A percentile compares a stretch with the other conserved stretches of the same genome.
phyloP scores from a whole-genome alignment of 768 basidiomycete genomes.

The Lentinula lateritia region DNA sequence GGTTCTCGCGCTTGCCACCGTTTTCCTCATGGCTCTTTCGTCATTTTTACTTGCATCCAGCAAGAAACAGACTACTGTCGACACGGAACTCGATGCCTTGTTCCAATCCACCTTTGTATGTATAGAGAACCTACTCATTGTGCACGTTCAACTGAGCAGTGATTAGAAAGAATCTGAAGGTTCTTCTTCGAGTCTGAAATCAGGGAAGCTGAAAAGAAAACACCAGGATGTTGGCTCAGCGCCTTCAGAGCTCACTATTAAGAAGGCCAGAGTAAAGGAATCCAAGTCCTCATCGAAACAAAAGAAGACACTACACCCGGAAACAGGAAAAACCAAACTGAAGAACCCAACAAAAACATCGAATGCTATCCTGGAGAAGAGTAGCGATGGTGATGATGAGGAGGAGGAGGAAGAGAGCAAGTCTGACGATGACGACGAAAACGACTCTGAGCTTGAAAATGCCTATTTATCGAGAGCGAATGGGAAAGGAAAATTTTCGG shows the following conservation, averaged over 20 bases:
- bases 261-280: background rate
- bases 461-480: constrained; percentile 6
- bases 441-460: constrained; percentile 3
- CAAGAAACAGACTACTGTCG: background rate
- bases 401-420: constrained; percentile 23
- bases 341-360: background rate
- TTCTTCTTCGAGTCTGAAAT: background rate
- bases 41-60: background rate
- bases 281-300: background rate
- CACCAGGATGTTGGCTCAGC: background rate
- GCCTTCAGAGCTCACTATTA: background rate
- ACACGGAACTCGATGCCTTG: constrained; percentile 1
- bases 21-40: constrained; percentile 1
- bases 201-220: constrained; percentile 1
- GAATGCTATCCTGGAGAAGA: background rate
- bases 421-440: constrained; percentile 7
- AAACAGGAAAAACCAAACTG: background rate
- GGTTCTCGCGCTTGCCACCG: too few species aligned
- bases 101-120: background rate
- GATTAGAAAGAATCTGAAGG: background rate
- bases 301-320: background rate
- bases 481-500: constrained; percentile 13
- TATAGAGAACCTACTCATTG: background rate
- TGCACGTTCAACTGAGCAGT: background rate
- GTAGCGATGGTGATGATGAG: constrained; percentile 16